Base-by-base conservation (phyloP, 495 filamentous ascomycete species). In the Rostrohypoxylon terebratum region DNA sequence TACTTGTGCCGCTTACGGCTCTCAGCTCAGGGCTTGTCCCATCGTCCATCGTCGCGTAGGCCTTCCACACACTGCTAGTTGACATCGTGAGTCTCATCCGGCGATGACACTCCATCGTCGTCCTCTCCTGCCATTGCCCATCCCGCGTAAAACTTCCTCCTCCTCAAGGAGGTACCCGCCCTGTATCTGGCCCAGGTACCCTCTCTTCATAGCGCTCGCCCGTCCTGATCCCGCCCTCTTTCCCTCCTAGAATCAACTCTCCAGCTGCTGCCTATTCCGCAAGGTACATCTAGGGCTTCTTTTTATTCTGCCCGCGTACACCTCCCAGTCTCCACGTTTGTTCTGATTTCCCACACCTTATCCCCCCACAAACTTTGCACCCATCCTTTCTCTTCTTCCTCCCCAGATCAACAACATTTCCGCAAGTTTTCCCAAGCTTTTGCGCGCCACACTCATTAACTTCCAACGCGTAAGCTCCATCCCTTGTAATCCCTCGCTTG, bases 261-360 rank as follows among this genome's bases (percentile, higher is more conserved):
- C n/a, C n/a, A n/a, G n/a, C n/a, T 16, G 31, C 11, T 31, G 11
- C 53, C n/a, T 16, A 38, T 9, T 31, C 33, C 38, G 48, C 23
- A 23, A 53, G 23, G 48, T 16, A 38, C n/a, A 53, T 5, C 7
- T 20, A n/a, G n/a, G 3, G 1, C 21, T 33, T 10, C 44, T 11
- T 25, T 47, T 14, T 10, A n/a, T 48, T 61, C 34, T 36, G 44
- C 31, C 34, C 3, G 14, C 21, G 13, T 4, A 42, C 38, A 42
- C 38, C 38, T 42, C 38, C 38, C 38, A 4, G 14, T 42, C 13
- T 42, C 40, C 4, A 3, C 51, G 11, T 58, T 47, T 40, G 33
- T 66, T 36, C 13, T 44, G 36, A 63, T 31, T 21, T 33, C 28
- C 38, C 40, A 40, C 53, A 38, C 16, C 20, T 18, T 51, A 33